Evolutionary conservation across 2,329 filamentous ascomycete genomes (phyloP), one percentile per base, ranked within the genome.

Genomic region (Colletotrichum musicola): DNA sequence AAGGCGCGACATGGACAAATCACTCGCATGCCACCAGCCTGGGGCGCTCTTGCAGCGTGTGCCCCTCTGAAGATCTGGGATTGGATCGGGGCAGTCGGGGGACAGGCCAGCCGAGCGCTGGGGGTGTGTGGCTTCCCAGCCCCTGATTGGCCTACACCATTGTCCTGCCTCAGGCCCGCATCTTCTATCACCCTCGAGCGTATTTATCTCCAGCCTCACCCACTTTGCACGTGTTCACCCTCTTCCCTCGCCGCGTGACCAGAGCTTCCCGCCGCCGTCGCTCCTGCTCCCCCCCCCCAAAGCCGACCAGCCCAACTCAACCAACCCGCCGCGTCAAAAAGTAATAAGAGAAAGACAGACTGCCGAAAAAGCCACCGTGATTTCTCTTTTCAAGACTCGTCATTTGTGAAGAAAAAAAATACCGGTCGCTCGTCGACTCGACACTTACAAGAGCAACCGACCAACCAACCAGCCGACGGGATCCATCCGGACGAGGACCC

Each of bases 221-320:
- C 76, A 77, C 74, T 69, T 77, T 79, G 78, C 79, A 81, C 79
- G 79, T 81, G 79, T 78, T 80, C 75, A 75, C 74, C 74, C 74
- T 75, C 73, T 76, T 77, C 73, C 73, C 73, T 74, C 73, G 74
- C 79, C 79, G 77, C 79, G 79, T 81, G 80, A 81, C 78, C 77
- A 64, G 61, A 69, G 62, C 66, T 69, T 66, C 66, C 66, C 62
- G 66, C 56, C 38, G 53, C 51, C 66, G 66, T 55, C 60, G 59
- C 51, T 60, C 10, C 59, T 53, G 46, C 38, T 40, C 38, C 57
- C 50, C 55, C 53, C 49, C 53, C 14, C 25, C 59, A 18, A 62
- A 58, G 42, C 64, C 69, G 55, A 54, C 56, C 38, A 59, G 56
- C 53, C 60, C 65, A 46, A 51, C 61, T 69, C 60, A 57, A 71